Evolutionary conservation across 306 rosid species (phyloP).

Genomic region (Carpinus fangiana): DNA sequence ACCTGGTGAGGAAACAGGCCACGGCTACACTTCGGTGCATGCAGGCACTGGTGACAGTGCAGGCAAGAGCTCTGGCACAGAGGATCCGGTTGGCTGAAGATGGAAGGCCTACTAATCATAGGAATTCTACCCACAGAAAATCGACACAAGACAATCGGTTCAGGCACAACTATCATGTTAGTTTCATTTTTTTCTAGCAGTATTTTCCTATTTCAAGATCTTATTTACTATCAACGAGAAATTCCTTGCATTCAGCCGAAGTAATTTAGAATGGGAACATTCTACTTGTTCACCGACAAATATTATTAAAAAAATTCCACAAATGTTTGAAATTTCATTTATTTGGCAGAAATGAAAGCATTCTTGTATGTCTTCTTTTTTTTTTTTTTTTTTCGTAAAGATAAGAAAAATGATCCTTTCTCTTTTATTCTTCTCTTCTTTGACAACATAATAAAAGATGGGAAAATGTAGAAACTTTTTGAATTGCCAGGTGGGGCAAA

Average conservation of each 20-base stretch:
- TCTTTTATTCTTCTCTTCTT: neutral
- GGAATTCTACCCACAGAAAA: conserved; percentile 52
- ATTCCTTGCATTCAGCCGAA: conserved; percentile 3
- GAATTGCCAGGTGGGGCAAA: neutral
- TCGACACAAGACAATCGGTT: conserved; percentile 44
- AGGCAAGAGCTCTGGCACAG: conserved; percentile 85
- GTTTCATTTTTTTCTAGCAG: conserved; percentile 19
- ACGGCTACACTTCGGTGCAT: conserved; percentile 72
- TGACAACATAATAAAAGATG: neutral
- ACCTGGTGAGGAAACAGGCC: conserved; percentile 83
- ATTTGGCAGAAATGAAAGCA: neutral
- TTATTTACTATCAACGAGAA: neutral
- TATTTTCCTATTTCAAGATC: conserved; percentile 19
- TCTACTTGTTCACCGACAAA: neutral
- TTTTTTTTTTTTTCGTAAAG: too few species aligned
- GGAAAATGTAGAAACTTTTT: neutral
- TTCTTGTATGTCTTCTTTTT: too few species aligned
- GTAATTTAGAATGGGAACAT: neutral
- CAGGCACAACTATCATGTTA: conserved; percentile 57
- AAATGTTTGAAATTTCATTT: neutral
- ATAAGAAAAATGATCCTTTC: neutral
- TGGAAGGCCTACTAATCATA: conserved; percentile 31
- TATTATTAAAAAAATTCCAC: too few species aligned
- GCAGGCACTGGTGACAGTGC: conserved; percentile 93
- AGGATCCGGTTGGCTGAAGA: conserved; percentile 61